phyloP scores from a whole-genome alignment of 208 protist genomes.

The Perkinsela sp. region DNA sequence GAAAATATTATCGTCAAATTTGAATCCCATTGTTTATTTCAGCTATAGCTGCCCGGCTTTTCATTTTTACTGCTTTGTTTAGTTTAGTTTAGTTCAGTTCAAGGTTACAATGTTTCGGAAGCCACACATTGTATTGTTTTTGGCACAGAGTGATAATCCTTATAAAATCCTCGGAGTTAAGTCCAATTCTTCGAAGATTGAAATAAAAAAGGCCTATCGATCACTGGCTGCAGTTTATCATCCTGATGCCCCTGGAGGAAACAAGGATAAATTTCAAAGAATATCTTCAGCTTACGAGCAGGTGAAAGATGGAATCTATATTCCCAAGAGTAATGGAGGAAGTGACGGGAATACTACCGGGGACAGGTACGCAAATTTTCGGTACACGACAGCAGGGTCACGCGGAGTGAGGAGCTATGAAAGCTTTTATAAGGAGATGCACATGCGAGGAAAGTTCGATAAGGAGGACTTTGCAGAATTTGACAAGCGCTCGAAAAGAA shows the following conservation, averaged over 20 bases:
- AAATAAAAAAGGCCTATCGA: slow-evolving; percentile 64
- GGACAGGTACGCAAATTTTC: slow-evolving; percentile 50
- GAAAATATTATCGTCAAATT: no score
- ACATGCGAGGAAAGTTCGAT: slow-evolving; percentile 40
- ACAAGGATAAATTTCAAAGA: slow-evolving; percentile 50
- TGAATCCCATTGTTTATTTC: no score
- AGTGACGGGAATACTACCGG: slow-evolving; percentile 8
- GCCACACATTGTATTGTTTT: slow-evolving; percentile 8
- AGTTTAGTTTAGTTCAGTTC: no score
- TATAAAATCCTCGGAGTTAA: slow-evolving; percentile 67
- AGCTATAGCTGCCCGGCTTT: no score
- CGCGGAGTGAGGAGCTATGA: slow-evolving; percentile 55
- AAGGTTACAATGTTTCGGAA: neutral
- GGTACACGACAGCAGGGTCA: slow-evolving; percentile 42
- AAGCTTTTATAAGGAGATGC: slow-evolving; percentile 60
- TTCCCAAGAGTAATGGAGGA: slow-evolving; percentile 15
- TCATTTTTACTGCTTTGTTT: no score
- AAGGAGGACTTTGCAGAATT: slow-evolving; percentile 39
- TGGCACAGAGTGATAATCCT: slow-evolving; percentile 20
- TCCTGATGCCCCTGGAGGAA: slow-evolving; percentile 52
- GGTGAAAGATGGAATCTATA: slow-evolving; percentile 48
- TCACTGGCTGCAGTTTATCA: slow-evolving; percentile 54
- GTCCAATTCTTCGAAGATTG: slow-evolving; percentile 26
- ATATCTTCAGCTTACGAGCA: slow-evolving; percentile 63
- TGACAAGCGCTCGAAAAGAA: slow-evolving; percentile 13